Evolutionary conservation across 2,329 filamentous ascomycete genomes (phyloP).

Genomic region (Tolypocladium cylindrosporum): DNA sequence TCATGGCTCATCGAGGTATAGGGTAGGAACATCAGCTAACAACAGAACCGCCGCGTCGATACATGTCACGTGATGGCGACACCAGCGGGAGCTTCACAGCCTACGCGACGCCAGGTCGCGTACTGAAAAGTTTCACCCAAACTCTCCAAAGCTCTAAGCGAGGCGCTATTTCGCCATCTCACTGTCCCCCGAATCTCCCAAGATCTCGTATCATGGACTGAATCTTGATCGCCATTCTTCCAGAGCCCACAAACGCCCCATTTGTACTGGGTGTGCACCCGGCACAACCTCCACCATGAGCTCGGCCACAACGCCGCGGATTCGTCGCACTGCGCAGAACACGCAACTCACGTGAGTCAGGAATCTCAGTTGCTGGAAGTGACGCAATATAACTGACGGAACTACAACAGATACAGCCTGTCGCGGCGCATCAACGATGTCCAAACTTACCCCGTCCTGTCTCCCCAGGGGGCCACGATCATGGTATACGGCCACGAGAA

Average conservation of each 20-base stretch:
- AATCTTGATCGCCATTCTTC: neutral
- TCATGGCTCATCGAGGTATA: neutral
- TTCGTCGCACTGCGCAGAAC: slow-evolving; percentile 38
- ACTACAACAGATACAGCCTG: slow-evolving; percentile 43
- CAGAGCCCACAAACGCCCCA: neutral
- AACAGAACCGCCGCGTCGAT: neutral
- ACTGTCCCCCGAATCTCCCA: neutral
- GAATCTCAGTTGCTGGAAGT: too few species aligned
- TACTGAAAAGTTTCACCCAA: neutral
- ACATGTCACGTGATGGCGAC: neutral
- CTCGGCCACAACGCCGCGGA: slow-evolving; percentile 23
- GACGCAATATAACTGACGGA: slow-evolving; percentile 2
- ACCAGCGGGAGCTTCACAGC: neutral
- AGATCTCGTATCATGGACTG: neutral
- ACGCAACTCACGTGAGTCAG: slow-evolving; percentile 35
- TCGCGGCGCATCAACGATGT: slow-evolving; percentile 48
- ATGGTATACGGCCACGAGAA: slow-evolving; percentile 55
- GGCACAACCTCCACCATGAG: slow-evolving; percentile 17
- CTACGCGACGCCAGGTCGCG: neutral
- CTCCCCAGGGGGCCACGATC: slow-evolving; percentile 53
- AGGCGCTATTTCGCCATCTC: neutral
- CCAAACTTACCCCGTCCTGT: slow-evolving; percentile 50
- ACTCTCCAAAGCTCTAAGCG: neutral
- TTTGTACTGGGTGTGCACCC: slow-evolving; percentile 4
- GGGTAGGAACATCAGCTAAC: neutral